Evolutionary conservation across 176 grass and related monocot genomes (phyloP), one percentile per base, ranked within the genome.

Genomic region (Lolium multiflorum): DNA sequence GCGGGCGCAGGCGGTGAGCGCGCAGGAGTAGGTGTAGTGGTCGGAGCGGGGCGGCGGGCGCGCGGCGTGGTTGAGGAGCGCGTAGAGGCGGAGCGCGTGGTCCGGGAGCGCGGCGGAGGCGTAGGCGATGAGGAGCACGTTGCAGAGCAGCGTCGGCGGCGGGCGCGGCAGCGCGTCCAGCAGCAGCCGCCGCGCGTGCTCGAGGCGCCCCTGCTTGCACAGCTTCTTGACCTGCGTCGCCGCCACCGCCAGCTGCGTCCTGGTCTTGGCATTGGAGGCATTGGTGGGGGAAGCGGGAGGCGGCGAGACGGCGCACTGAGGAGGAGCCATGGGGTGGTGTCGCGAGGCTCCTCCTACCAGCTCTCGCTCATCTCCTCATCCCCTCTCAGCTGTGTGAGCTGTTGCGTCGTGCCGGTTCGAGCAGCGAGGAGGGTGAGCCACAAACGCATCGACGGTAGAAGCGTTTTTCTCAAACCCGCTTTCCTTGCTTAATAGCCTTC

Each of bases 21-120:
- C 93, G 66, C 90, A 94, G 18, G 96, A 98, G 85, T 95, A 95
- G 71, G 96, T 98, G 89, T 98, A 98, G 58, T 90, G 89, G 85
- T 98, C 93, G 65, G 93, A 87, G 90, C 71, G 83, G 4, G 78
- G 57, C 63, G 86, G 12, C 15, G 71, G 69, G 26, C 78, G 66
- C 20, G 84, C 44, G 64, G 39, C 61, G 48, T 86, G 71, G 88
- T 93, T 91, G 89, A 98, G 91, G 81, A 96, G 88, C 70, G 96
- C 82, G 92, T 94, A 98, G 71, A 98, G 84, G 76, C 82, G 88
- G 70, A 94, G 90, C 54, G 93, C 93, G 80, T 95, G 76, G 76
- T 87, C 78, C 62, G 96, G 93, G 31, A 92, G 84, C 74, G 93
- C 86, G 85, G 77, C 89, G 84, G 88, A 80, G 54, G 90, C 96